These are phyloP conservation scores for Pythium dissimile DNA, from an alignment of 352 stramenopile genomes.

Conservation along the genomic window DNA sequence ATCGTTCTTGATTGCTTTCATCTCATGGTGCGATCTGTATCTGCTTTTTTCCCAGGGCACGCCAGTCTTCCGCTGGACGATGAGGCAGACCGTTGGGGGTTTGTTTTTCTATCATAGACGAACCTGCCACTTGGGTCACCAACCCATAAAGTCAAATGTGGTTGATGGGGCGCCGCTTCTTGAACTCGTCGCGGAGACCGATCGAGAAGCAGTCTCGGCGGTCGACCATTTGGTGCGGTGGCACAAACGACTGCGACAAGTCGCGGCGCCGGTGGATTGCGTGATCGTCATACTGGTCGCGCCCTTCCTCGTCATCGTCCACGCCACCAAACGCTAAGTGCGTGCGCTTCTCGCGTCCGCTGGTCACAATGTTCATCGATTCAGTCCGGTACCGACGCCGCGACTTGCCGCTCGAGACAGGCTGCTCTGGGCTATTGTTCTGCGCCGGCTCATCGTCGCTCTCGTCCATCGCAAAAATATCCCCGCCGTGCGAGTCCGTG, in stretches of 20 bases:
- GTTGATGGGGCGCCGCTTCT: slow-evolving; percentile 38
- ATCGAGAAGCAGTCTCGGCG: slow-evolving; percentile 69
- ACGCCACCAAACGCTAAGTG: slow-evolving; percentile 22
- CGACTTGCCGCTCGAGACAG: not conserved
- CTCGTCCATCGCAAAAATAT: slow-evolving; percentile 80
- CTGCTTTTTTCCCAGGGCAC: not conserved
- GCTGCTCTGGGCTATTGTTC: slow-evolving; percentile 18
- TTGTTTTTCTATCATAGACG: not conserved
- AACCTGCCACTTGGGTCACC: not conserved
- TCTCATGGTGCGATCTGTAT: slow-evolving; percentile 6
- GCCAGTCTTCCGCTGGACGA: no score
- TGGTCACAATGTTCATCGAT: slow-evolving; percentile 16
- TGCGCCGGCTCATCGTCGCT: slow-evolving; percentile 1
- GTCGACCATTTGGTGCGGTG: slow-evolving; percentile 68
- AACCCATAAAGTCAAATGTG: slow-evolving; percentile 12
- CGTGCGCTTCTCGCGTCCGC: slow-evolving; percentile 8
- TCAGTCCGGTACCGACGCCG: slow-evolving; percentile 15
- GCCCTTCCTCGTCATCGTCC: no score
- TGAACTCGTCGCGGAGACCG: slow-evolving; percentile 64
- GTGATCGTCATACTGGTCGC: slow-evolving; percentile 25
- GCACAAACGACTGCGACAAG: slow-evolving; percentile 65
- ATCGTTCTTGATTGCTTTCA: slow-evolving; percentile 8
- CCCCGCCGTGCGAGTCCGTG: slow-evolving; percentile 32
- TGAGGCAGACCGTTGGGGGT: not conserved
- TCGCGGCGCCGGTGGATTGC: not conserved